These are phyloP conservation scores for Saccharomyces hybrid DNA, from an alignment of 1,139 yeast genomes.

Conservation along the genomic window DNA sequence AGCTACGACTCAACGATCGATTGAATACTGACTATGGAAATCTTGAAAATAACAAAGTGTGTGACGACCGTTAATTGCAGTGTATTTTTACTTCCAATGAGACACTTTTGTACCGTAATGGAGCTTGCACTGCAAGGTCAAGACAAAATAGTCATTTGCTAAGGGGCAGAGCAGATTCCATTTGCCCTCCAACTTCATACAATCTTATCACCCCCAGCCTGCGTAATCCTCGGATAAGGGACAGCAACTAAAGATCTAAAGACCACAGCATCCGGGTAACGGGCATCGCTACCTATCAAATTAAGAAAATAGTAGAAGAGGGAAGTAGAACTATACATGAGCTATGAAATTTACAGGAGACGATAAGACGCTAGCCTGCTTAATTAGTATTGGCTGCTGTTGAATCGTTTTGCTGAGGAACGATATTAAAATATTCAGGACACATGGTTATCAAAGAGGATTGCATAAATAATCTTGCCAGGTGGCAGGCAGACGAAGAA, in stretches of 20 bases:
- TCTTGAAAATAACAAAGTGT: constrained; percentile 1
- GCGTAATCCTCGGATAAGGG: background rate
- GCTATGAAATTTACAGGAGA: background rate
- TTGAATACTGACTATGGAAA: constrained; percentile 12
- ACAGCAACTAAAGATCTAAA: background rate
- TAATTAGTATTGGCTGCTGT: background rate
- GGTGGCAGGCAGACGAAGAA: constrained; percentile 76
- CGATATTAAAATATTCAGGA: background rate
- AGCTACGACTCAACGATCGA: constrained; percentile 9
- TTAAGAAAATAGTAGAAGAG: background rate
- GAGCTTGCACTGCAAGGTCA: background rate
- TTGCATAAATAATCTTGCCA: constrained; percentile 34
- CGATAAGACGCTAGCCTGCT: background rate
- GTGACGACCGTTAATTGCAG: background rate
- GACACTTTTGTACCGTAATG: background rate
- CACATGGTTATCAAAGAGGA: constrained; percentile 1
- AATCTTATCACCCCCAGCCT: background rate
- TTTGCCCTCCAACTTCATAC: background rate
- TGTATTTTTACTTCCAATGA: background rate
- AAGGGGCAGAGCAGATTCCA: background rate
- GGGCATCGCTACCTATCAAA: background rate
- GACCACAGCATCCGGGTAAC: background rate
- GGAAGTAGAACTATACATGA: background rate
- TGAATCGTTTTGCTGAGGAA: constrained; percentile 4
- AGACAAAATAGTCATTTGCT: background rate